Evolutionary conservation across 2,329 filamentous ascomycete species (phyloP).

Genomic region (Nothophaeocryptopus gaeumannii): DNA sequence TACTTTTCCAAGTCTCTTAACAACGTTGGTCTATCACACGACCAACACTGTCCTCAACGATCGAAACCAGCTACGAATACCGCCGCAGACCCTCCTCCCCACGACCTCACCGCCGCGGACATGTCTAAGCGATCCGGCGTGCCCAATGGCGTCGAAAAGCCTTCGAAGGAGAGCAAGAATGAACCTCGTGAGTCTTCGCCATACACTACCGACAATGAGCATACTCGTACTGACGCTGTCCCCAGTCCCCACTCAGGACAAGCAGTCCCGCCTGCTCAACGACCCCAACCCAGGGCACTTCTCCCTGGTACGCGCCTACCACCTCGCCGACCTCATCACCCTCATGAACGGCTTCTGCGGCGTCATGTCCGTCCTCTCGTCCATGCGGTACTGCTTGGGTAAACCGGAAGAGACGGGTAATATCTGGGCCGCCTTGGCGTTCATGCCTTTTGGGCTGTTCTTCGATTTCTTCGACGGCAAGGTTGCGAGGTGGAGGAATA

Average conservation of each 20-base stretch:
- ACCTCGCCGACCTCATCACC: conserved; percentile 78
- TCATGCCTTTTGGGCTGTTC: conserved; percentile 91
- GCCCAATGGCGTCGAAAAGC: conserved; percentile 51
- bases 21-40: no score
- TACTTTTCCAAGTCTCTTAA: no score
- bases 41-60: no score
- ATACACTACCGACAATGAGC: neutral
- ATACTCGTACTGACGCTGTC: conserved; percentile 2
- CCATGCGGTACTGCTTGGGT: conserved; percentile 85
- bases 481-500: conserved; percentile 92
- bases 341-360: conserved; percentile 85
- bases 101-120: conserved; percentile 12
- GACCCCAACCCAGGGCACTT: conserved; percentile 68
- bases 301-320: conserved; percentile 58
- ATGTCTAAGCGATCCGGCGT: conserved; percentile 65
- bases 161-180: conserved; percentile 36
- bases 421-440: conserved; percentile 76
- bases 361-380: conserved; percentile 93
- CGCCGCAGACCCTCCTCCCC: neutral
- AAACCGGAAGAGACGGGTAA: conserved; percentile 59
- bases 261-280: conserved; percentile 71
- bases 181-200: conserved; percentile 42
- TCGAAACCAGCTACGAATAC: no score
- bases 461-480: conserved; percentile 98
- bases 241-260: conserved; percentile 58